These are phyloP conservation scores for Suhomyces chickasaworum DNA, from an alignment of 1,139 yeast genomes.

Conservation along the genomic window DNA sequence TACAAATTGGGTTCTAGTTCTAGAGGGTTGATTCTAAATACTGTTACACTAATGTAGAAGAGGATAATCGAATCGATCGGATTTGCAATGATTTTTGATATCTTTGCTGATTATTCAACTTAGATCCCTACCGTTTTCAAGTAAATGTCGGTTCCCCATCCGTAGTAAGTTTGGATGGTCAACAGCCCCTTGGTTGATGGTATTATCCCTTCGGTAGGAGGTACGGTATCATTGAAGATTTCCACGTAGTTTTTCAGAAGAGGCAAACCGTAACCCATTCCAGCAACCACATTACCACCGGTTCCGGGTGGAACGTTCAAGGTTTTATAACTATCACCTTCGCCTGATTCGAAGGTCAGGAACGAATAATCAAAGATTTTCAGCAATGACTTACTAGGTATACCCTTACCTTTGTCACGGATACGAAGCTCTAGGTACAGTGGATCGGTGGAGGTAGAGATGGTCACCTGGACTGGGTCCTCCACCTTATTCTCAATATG, in stretches of 20 bases:
- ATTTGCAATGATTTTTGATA: no score
- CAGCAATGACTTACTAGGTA: constrained; percentile 61
- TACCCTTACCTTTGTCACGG: constrained; percentile 89
- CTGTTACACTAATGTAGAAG: no score
- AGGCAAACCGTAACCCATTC: constrained; percentile 96
- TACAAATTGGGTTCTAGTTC: no score
- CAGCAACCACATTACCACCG: constrained; percentile 79
- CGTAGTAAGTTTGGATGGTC: constrained; percentile 76
- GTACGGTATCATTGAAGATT: constrained; percentile 41
- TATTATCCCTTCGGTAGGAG: constrained; percentile 19
- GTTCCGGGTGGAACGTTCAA: constrained; percentile 71
- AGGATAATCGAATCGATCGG: no score
- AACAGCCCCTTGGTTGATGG: constrained; percentile 58
- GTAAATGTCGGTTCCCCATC: constrained; percentile 70
- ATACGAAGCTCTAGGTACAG: constrained; percentile 61
- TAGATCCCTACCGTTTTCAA: constrained; percentile 35
- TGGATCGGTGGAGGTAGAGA: constrained; percentile 54
- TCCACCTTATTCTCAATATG: constrained; percentile 67
- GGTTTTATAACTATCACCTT: constrained; percentile 59
- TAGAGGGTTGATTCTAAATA: no score
- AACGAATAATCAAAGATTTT: constrained; percentile 85
- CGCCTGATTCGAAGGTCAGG: constrained; percentile 68
- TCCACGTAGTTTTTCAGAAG: constrained; percentile 62
- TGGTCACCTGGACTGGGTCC: constrained; percentile 68
- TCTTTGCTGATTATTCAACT: no score